Conservation (phyloP, 139 green algal species). For the Astrephomene gubernaculifera region DNA sequence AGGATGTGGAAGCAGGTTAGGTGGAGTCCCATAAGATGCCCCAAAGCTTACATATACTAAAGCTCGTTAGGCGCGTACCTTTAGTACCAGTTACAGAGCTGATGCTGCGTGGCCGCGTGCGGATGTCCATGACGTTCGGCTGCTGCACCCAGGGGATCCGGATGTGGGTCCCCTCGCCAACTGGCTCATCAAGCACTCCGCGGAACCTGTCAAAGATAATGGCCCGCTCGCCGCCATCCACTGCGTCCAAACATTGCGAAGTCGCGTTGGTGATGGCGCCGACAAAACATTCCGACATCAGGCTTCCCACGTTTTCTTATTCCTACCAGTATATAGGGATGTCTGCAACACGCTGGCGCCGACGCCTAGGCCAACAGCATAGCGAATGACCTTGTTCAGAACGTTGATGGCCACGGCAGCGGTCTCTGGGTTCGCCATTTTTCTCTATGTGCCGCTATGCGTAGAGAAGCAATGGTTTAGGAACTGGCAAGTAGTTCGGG, state of each 20-base stretch:
- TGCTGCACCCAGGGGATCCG: conserved; percentile 92
- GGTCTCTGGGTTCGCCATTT: conserved; percentile 49
- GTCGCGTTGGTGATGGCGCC: too few species aligned
- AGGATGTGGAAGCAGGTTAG: too few species aligned
- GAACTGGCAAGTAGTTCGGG: too few species aligned
- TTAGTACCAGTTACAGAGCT: conserved; percentile 98
- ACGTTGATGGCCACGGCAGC: conserved; percentile 57
- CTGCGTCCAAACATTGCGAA: conserved; percentile 67
- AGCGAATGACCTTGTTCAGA: conserved; percentile 85
- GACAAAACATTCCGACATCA: too few species aligned
- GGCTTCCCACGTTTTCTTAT: too few species aligned
- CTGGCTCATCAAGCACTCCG: conserved; percentile 86
- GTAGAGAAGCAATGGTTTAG: too few species aligned
- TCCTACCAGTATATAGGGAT: conserved; percentile 86
- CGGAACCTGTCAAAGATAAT: conserved; percentile 97
- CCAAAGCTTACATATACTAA: too few species aligned
- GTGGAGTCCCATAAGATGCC: too few species aligned
- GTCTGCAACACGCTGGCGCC: conserved; percentile 79
- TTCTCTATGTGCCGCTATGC: too few species aligned
- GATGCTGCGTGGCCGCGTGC: conserved; percentile 93
- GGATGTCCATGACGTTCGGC: conserved; percentile 96
- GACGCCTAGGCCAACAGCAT: conserved; percentile 82
- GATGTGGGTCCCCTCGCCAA: conserved; percentile 95
- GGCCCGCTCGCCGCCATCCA: conserved; percentile 96
- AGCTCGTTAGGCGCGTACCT: too few species aligned